Evolutionary conservation across 345 rosid species (phyloP).

Genomic region (Citrus inodora): DNA sequence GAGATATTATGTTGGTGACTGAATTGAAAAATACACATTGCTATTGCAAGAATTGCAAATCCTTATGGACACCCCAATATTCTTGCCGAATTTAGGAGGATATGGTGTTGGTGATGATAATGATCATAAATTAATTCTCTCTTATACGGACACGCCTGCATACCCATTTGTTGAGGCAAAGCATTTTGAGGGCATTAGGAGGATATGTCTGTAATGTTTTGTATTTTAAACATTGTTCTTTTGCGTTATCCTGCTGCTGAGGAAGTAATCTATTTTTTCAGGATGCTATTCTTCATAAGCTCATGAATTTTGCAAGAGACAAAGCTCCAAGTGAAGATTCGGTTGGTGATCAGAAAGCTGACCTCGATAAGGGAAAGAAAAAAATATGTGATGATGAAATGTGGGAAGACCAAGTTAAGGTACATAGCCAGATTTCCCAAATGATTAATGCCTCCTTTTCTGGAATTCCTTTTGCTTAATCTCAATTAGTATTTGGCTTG

Average conservation of each 20-base stretch:
- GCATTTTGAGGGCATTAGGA: background rate
- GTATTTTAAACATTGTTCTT: background rate
- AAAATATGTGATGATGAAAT: conserved; percentile 20
- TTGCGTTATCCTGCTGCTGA: background rate
- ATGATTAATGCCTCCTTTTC: background rate
- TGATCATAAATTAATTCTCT: background rate
- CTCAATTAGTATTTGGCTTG: background rate
- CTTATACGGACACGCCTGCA: background rate
- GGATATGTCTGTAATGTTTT: background rate
- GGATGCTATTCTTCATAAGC: conserved; percentile 23
- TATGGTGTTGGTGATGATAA: background rate
- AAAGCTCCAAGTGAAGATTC: conserved; percentile 16
- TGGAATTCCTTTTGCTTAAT: background rate
- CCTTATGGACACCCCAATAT: no score
- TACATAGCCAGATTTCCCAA: conserved; percentile 4
- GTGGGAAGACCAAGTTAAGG: conserved; percentile 19
- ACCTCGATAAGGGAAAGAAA: conserved; percentile 37
- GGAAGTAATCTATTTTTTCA: conserved; percentile 13
- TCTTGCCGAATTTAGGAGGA: no score
- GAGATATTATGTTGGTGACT: background rate
- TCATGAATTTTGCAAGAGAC: conserved; percentile 28
- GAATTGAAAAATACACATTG: no score
- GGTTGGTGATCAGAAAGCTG: conserved; percentile 14
- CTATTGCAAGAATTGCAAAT: no score
- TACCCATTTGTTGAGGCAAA: background rate